phyloP scores from a whole-genome alignment of 345 rosid genomes.

The Luvunga scandens region DNA sequence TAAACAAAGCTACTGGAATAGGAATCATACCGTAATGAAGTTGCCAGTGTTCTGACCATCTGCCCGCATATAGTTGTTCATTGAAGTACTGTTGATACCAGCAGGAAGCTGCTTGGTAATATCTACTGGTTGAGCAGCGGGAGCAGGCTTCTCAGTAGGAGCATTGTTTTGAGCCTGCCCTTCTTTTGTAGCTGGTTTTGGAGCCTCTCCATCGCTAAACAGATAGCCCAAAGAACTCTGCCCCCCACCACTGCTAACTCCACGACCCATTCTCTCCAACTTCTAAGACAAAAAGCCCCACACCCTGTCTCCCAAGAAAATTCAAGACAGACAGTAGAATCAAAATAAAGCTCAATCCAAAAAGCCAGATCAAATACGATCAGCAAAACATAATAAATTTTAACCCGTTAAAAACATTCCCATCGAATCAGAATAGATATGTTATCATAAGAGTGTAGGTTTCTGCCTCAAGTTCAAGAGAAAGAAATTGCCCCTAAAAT shows the following conservation, averaged over 20 bases:
- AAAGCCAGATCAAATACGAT: neutral
- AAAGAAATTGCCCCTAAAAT: neutral
- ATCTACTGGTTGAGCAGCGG: conserved; percentile 44
- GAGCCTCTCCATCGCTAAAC: conserved; percentile 71
- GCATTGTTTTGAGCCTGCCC: conserved; percentile 22
- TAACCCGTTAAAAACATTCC: neutral
- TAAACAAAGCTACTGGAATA: neutral
- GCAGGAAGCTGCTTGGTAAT: conserved; percentile 58
- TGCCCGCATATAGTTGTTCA: conserved; percentile 72
- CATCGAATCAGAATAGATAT: neutral
- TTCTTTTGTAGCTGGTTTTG: conserved; percentile 50
- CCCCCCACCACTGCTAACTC: conserved; percentile 80
- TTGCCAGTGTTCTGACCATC: conserved; percentile 87
- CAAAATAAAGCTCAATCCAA: neutral
- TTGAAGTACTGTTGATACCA: conserved; percentile 53
- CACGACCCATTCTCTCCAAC: conserved; percentile 60
- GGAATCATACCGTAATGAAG: conserved; percentile 62
- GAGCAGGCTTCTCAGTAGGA: conserved; percentile 41
- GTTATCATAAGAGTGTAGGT: neutral
- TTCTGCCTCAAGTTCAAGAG: neutral
- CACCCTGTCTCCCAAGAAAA: neutral
- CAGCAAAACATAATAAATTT: neutral
- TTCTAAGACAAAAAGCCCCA: neutral
- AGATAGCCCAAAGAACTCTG: conserved; percentile 87
- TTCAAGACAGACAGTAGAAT: neutral